Evolutionary conservation across 768 basidiomycete genomes (phyloP), one percentile per base, ranked within the genome.

Genomic region (Pilatotrama ljubarskyi): DNA sequence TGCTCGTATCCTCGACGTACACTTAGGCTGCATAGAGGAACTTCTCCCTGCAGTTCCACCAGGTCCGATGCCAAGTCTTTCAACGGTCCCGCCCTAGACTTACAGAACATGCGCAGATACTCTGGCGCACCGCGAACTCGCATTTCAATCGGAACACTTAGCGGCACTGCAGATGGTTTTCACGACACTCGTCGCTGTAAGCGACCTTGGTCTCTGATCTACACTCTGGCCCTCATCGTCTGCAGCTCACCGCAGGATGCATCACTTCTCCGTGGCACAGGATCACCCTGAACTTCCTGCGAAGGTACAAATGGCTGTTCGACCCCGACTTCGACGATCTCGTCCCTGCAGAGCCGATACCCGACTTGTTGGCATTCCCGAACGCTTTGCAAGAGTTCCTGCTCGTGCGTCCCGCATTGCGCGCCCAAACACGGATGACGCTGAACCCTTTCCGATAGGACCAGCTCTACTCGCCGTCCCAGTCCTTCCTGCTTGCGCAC

Each of bases 291-390:
- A 87, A 84, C 65, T 85, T 87, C 66, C 69, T 78, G 38, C 79
- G 85, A 14, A 80, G 91, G 36, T 90, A 90, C 66, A 93, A 93
- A 67, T 93, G 91, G 91, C 85, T 88, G 0, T 90, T 86, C 62
- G 70, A 76, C 22, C 73, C 79, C 0, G 82, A 83, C 49, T 90
- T 90, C 64, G 81, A 84, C 5, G 73, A 76, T n/a, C 75, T 81
- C 10, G 72, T 70, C 0, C 73, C 76, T 3, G 77, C 79, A 0
- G 68, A 86, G n/a, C 81, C 77, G 0, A 76, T 82, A n/a, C 88
- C 88, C 0, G 78, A 82, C 44, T 75, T 87, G n/a, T 65, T 76
- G 14, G 65, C 73, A n/a, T 86, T 88, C 63, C 74, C 78, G 11
- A 58, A 71, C 0, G 69, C 73, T 2, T 82, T 78, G 62, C 67